Base-by-base conservation (phyloP, 257 asterid species). In the Ophiorrhiza pumila region DNA sequence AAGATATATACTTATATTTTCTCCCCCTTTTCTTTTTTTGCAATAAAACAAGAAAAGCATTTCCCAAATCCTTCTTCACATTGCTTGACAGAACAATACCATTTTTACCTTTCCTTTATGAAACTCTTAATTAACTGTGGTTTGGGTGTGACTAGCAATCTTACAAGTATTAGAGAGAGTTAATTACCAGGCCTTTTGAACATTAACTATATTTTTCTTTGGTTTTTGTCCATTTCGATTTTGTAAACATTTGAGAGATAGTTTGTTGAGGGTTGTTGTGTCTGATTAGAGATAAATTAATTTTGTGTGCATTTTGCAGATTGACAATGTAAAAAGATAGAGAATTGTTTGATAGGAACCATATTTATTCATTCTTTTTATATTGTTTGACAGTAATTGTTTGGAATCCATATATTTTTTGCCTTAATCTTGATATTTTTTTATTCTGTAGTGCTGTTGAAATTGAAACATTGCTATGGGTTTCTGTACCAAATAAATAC, bases 1-100 rank as follows among this genome's bases (percentile, higher is more conserved):
- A 76, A 75, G 73, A 77, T 74, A 23, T 13, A 20, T 68, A 15
- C 11, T 35, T 62, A n/a, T n/a, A n/a, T 59, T 46, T 9, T 46
- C 22, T 7, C 34, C 12, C 20, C 27, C 27, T 15, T 25, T n/a
- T 37, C 49, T 7, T 10, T n/a, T 20, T 50, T 65, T 41, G 11
- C 23, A 52, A 69, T 69, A 35, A 69, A 58, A 71, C 39, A 29
- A 43, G 31, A 4, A 58, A 45, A 72, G 57, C n/a, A 31, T 31
- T 22, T 43, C n/a, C 39, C 66, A 35, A n/a, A 22, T 53, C 73
- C 52, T 1, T 63, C 50, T 39, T 6, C 43, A 46, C 43, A 29
- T 66, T 27, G 27, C 57, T 45, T 41, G 20, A 11, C 1, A 56
- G 27, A 25, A 2, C 7, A 25, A 65, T 55, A 42, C 67, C 45